Conservation (phyloP, 345 rosid genomes). For the Populus davidiana region DNA sequence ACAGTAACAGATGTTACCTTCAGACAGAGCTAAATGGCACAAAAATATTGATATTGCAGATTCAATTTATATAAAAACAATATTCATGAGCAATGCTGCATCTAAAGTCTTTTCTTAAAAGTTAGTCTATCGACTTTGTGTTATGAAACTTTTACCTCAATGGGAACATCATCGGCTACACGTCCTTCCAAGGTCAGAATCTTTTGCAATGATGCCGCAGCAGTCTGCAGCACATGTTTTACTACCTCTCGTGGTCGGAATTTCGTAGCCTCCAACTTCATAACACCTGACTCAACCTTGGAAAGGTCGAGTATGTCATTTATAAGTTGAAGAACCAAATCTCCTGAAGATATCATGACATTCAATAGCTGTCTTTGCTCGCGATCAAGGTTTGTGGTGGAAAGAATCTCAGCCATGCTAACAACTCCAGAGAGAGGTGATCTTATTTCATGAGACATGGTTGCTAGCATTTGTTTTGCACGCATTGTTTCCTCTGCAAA, state of each 20-base stretch:
- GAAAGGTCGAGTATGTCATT: conserved; percentile 97
- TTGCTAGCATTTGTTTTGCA: conserved; percentile 94
- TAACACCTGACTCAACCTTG: conserved; percentile 97
- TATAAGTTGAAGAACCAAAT: conserved; percentile 87
- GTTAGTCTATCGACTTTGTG: background rate
- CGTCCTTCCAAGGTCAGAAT: conserved; percentile 74
- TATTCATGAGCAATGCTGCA: background rate
- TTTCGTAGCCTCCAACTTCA: conserved; percentile 94
- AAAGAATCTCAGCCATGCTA: conserved; percentile 94
- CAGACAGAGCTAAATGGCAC: background rate
- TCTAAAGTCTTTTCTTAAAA: too few species aligned
- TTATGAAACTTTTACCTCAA: conserved; percentile 50
- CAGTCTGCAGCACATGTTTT: conserved; percentile 90
- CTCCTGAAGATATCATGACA: conserved; percentile 97
- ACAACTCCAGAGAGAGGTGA: conserved; percentile 92
- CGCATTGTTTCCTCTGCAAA: conserved; percentile 96
- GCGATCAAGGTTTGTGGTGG: conserved; percentile 63
- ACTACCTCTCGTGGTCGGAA: conserved; percentile 92
- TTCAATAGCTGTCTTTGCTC: conserved; percentile 75
- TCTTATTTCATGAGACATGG: conserved; percentile 98
- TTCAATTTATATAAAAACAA: background rate
- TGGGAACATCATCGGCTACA: conserved; percentile 83
- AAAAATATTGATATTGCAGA: background rate
- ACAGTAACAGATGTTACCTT: background rate
- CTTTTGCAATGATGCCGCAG: conserved; percentile 86